Conservation (phyloP, 345 rosid genomes). For the Eucalyptus guilfoylei region DNA sequence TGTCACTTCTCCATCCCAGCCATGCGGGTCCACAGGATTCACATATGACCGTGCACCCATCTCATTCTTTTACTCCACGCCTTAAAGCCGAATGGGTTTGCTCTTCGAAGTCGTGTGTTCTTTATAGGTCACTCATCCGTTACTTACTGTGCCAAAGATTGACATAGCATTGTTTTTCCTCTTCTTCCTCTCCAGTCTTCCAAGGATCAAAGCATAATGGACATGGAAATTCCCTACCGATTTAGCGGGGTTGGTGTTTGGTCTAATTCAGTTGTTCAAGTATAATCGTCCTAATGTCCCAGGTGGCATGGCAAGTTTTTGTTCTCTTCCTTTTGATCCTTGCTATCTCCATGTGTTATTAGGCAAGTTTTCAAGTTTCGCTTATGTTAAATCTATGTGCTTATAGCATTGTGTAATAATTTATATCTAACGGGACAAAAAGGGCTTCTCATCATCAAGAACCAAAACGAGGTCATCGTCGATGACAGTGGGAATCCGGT, state of each 20-base stretch:
- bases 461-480: conserved; percentile 81
- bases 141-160: background rate
- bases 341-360: conserved; percentile 46
- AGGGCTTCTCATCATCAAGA: conserved; percentile 49
- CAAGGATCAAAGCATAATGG: conserved; percentile 61
- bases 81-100: conserved; percentile 56
- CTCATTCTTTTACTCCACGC: conserved; percentile 52
- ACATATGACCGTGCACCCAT: conserved; percentile 7
- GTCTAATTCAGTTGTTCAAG: conserved; percentile 49
- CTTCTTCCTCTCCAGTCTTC: conserved; percentile 32
- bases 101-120: background rate
- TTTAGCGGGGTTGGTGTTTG: conserved; percentile 62
- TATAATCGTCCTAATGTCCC: conserved; percentile 46
- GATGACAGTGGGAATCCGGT: conserved; percentile 65
- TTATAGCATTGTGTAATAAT: conserved; percentile 2
- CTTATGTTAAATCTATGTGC: background rate
- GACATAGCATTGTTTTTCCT: background rate
- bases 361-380: conserved; percentile 17
- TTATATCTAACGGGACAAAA: too few species aligned
- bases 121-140: background rate
- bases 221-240: conserved; percentile 63
- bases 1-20: background rate
- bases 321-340: conserved; percentile 37
- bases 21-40: background rate
- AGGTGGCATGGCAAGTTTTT: conserved; percentile 52